phyloP scores from a whole-genome alignment of 352 stramenopile species.

The Phytophthora boehmeriae region DNA sequence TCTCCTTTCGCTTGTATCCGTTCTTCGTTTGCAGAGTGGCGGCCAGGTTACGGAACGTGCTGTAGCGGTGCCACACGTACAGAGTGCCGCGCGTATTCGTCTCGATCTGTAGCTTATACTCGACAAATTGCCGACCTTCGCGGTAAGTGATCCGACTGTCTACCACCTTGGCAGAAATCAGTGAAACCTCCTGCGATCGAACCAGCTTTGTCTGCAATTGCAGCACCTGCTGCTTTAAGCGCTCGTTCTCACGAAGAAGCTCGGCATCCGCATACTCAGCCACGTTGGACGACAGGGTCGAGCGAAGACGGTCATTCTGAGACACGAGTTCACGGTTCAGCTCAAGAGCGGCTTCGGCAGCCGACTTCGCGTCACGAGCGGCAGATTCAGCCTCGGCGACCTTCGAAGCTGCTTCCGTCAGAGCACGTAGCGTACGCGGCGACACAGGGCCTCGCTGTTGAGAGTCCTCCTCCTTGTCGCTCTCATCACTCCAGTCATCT shows the following conservation, averaged over 20 bases:
- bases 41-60: constrained; percentile 78
- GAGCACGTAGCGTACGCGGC: constrained; percentile 59
- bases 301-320: constrained; percentile 70
- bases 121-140: constrained; percentile 72
- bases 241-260: constrained; percentile 71
- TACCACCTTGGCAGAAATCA: constrained; percentile 74
- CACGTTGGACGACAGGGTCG: constrained; percentile 69
- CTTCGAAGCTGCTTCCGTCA: constrained; percentile 76
- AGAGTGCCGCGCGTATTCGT: constrained; percentile 70
- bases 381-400: constrained; percentile 76
- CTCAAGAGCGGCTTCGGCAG: constrained; percentile 60
- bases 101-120: constrained; percentile 82
- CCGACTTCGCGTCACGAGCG: constrained; percentile 73
- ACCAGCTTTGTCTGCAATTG: constrained; percentile 76
- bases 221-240: constrained; percentile 71
- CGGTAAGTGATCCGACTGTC: constrained; percentile 73
- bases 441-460: constrained; percentile 46
- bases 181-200: constrained; percentile 64
- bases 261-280: constrained; percentile 73
- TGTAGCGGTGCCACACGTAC: constrained; percentile 81
- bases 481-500: constrained; percentile 81
- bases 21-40: constrained; percentile 80
- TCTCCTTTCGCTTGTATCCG: constrained; percentile 74
- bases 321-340: constrained; percentile 64
- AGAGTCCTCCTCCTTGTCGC: constrained; percentile 53